Base-by-base conservation (phyloP, 78 protist species). In the Dictyostelium intermedium region DNA sequence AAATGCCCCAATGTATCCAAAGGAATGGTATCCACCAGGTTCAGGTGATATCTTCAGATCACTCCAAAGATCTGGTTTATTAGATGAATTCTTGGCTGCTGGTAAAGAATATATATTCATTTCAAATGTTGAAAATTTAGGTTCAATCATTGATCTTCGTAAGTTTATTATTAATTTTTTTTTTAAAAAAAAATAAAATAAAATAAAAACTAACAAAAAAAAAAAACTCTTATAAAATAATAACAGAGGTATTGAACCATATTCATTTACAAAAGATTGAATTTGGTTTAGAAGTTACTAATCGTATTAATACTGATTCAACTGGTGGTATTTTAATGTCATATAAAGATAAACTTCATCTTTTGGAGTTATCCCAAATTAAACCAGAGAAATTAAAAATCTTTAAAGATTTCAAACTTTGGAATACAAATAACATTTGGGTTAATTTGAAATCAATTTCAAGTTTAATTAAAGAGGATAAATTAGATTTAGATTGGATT, bases 361-460 rank as follows among this genome's bases (percentile, higher is more conserved):
- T 98, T 43, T 95, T 98, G 35, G 99, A 98, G 74, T 18, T 95
- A 14, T 98, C 99, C 4, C 99, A 98, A 96, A 98, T 98, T n/a
- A 97, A 98, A 34, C 73, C 91, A 16, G 97, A 97, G 20, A 99
- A 97, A 63, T 98, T 98, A 96, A 97, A 97, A 87, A 78, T 92
- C 72, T 89, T 99, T 92, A 47, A 74, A 61, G 98, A 97, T 82
- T 98, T 98, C 96, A 87, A 91, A 45, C 83, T 82, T 84, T 99
- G 99, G 98, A 99, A 99, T 97, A 99, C 99, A 35, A 98, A 98
- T 97, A 99, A 98, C 92, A 82, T 99, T 63, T 99, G 99, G 99
- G 82, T 98, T 50, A 82, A 82, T 20, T 34, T 89, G 13, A 89
- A 80, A 70, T 78, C 94, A 32, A 50, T 80, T 25, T 14, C 61